Evolutionary conservation across 345 rosid species (phyloP).

Genomic region (Rhodomyrtus tomentosa): DNA sequence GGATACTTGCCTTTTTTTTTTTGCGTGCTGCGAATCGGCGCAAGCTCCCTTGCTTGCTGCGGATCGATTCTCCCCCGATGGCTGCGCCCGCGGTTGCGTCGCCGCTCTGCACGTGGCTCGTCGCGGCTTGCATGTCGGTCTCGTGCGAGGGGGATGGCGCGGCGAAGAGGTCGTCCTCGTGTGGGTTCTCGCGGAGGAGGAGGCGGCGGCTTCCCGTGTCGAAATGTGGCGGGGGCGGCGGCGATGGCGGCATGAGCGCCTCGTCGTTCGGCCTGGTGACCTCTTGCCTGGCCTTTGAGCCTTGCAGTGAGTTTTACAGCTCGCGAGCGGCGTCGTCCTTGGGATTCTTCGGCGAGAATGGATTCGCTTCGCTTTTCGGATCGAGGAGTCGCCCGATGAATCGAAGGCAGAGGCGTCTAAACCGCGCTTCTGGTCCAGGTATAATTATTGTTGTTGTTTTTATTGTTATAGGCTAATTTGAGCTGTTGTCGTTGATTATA

Average conservation of each 20-base stretch:
- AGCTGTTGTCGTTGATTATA: neutral
- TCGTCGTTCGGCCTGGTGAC: slow-evolving; percentile 30
- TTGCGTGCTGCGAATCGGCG: neutral
- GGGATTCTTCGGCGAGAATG: slow-evolving; percentile 13
- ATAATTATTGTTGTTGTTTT: neutral
- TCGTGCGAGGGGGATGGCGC: slow-evolving; percentile 22
- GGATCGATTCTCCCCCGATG: neutral
- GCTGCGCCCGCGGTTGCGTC: slow-evolving; percentile 21
- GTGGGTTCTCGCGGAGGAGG: slow-evolving; percentile 11
- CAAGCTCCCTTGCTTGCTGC: neutral
- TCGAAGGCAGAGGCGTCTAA: slow-evolving; percentile 28
- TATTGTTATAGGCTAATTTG: neutral
- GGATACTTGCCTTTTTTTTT: neutral
- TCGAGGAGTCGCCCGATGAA: slow-evolving; percentile 18
- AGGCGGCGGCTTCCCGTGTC: slow-evolving; percentile 26
- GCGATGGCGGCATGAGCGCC: neutral
- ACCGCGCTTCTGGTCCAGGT: slow-evolving; percentile 36
- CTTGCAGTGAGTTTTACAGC: slow-evolving; percentile 42
- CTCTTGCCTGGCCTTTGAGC: slow-evolving; percentile 61
- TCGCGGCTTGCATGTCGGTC: slow-evolving; percentile 82
- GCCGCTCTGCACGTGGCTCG: slow-evolving; percentile 82
- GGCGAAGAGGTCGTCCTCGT: slow-evolving; percentile 6
- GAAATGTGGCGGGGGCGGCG: slow-evolving; percentile 10
- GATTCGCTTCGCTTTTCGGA: slow-evolving; percentile 29
- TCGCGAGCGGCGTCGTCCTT: slow-evolving; percentile 27